Evolutionary conservation across 1,284 basidiomycete genomes (phyloP), one percentile per base, ranked within the genome.

Genomic region (Trichosporon coremiiforme): DNA sequence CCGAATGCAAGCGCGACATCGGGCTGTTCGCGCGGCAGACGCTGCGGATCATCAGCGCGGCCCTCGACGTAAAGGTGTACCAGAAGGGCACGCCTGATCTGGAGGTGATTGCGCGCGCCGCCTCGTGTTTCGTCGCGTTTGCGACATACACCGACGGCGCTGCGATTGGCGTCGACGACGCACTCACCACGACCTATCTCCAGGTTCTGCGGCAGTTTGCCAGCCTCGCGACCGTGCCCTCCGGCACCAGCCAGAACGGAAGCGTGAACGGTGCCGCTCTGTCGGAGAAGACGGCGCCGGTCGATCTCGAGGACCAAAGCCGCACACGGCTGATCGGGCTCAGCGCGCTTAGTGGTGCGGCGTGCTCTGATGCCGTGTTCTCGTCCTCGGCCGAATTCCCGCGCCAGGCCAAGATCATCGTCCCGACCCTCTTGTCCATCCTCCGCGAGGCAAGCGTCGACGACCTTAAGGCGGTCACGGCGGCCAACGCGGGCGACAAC

Each of bases 81-180:
- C 89, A 60, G 83, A 86, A 77, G 72, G 73, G 79, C 71, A 80
- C 73, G 33, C 71, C 76, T 2, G 95, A 99, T 81, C 84, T 95
- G 35, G 96, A 98, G 80, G 88, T 98, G 31, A 86, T 89, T 66
- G 91, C 92, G 2, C 89, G 93, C 75, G 89, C 92, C 7, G 93
- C 94, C 9, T 91, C 71, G 31, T 78, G 94, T 90, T 95, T 98
- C 78, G 91, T 90, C 13, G 91, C 94, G 0, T 94, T 94, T 88
- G 91, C 93, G n/a, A 95, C 93, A 6, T 96, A 90, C 77, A 93
- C 94, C 8, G 91, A 95, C 75, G 93, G 94, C 0, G 88, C 89
- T 67, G 85, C 90, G 47, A 89, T 94, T 73, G 91, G 91, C 62
- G 88, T 91, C 33, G 93, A 95, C 78, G 87, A 88, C 74, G 81